Percentiles rank a stretch among this genome's conserved stretches.
Evolutionary conservation across 768 basidiomycete species (phyloP).

Genomic region (Lenzites betulinus): DNA sequence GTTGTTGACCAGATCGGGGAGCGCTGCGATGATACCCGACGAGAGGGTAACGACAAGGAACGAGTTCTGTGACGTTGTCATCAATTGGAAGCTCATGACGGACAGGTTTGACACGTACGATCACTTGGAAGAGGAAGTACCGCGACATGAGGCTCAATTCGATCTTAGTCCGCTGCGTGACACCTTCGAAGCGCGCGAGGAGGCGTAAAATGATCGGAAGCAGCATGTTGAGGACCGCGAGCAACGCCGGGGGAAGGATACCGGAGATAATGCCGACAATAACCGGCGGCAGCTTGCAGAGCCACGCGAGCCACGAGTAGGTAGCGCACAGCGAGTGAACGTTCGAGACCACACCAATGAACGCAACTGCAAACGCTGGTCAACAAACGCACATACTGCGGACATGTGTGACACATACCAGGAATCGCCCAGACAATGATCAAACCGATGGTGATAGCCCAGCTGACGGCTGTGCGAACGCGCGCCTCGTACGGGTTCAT

Average conservation of each 20-base stretch:
- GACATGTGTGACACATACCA: conserved; percentile 40
- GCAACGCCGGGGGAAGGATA: conserved; percentile 82
- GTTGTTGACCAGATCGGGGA: conserved; percentile 62
- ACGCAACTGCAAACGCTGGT: conserved; percentile 28
- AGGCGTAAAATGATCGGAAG: conserved; percentile 82
- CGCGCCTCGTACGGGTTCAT: conserved; percentile 82
- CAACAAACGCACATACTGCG: not conserved
- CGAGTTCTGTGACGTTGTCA: conserved; percentile 63
- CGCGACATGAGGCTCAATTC: conserved; percentile 92
- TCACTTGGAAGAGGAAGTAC: conserved; percentile 89
- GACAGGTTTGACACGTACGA: conserved; percentile 51
- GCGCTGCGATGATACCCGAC: conserved; percentile 78
- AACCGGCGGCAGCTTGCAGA: conserved; percentile 65
- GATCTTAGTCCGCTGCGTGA: conserved; percentile 78
- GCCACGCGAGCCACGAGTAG: conserved; percentile 78
- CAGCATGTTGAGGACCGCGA: conserved; percentile 91
- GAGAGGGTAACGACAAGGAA: conserved; percentile 89
- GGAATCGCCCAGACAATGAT: conserved; percentile 91
- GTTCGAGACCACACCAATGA: conserved; percentile 87
- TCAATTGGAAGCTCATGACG: not conserved
- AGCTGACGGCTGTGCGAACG: conserved; percentile 50
- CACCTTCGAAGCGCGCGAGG: conserved; percentile 85
- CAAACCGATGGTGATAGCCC: conserved; percentile 73
- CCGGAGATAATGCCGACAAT: conserved; percentile 87
- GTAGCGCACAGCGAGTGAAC: conserved; percentile 65